A percentile compares a stretch with the other conserved stretches of the same genome.
phyloP scores from a whole-genome alignment of 257 asterid genomes.

The Capsicum pubescens region DNA sequence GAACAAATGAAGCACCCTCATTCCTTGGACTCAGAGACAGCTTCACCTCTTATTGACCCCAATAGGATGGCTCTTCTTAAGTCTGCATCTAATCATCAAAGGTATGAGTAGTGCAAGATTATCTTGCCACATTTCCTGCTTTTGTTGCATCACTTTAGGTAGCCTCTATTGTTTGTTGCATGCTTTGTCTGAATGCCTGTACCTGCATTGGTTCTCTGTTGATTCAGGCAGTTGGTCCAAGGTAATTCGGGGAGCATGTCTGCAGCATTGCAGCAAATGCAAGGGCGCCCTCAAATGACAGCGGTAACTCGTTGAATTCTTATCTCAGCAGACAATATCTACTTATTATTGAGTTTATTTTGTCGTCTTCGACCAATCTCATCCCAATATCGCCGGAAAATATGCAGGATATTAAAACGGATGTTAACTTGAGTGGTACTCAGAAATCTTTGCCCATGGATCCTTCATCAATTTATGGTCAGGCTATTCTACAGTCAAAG shows the following conservation, averaged over 20 bases:
- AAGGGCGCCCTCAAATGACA: slow-evolving; percentile 86
- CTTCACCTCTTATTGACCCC: slow-evolving; percentile 80
- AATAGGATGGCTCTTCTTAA: slow-evolving; percentile 95
- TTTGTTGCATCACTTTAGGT: not conserved
- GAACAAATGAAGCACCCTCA: slow-evolving; percentile 94
- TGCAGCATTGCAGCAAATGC: slow-evolving; percentile 97
- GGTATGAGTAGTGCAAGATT: slow-evolving; percentile 54
- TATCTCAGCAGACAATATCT: not conserved
- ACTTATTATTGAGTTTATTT: not conserved
- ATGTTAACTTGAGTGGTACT: slow-evolving; percentile 67
- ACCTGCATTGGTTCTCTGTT: slow-evolving; percentile 32
- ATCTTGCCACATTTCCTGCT: not conserved
- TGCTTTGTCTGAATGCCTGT: not conserved
- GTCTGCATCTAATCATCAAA: slow-evolving; percentile 89
- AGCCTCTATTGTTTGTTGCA: slow-evolving; percentile 6
- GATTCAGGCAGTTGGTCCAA: slow-evolving; percentile 89
- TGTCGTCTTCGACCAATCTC: slow-evolving; percentile 34
- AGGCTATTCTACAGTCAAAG: slow-evolving; percentile 91
- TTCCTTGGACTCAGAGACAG: slow-evolving; percentile 92
- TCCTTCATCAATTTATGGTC: slow-evolving; percentile 92
- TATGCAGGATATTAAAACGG: slow-evolving; percentile 77
- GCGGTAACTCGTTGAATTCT: slow-evolving; percentile 50
- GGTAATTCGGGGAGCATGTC: slow-evolving; percentile 87
- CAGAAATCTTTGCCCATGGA: slow-evolving; percentile 89
- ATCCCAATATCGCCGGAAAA: slow-evolving; percentile 31